Percentiles rank a stretch among this genome's conserved stretches.
phyloP scores from a whole-genome alignment of 2,329 filamentous ascomycete genomes.

The Ophiostoma montium region DNA sequence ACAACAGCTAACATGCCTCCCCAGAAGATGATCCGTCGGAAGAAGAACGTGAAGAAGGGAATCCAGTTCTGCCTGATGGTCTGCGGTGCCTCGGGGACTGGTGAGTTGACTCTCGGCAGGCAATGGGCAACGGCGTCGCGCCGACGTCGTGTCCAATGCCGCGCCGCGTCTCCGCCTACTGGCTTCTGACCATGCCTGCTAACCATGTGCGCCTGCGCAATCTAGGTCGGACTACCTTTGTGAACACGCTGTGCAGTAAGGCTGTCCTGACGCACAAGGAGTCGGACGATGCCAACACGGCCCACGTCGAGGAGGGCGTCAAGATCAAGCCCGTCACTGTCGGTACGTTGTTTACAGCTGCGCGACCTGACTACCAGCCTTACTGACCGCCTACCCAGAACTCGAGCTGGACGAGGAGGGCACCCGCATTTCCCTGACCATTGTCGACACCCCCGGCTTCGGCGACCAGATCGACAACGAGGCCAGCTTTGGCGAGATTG shows the following conservation, averaged over 20 bases:
- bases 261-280: constrained; percentile 84
- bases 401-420: constrained; percentile 96
- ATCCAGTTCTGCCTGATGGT: constrained; percentile 99
- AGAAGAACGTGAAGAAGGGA: constrained; percentile 99
- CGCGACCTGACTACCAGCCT: constrained; percentile 5
- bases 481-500: constrained; percentile 94
- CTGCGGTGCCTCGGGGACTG: constrained; percentile 95
- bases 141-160: neutral
- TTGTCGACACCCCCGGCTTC: constrained; percentile 96
- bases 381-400: constrained; percentile 38
- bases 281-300: constrained; percentile 73
- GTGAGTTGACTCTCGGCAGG: constrained; percentile 36
- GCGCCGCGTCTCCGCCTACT: neutral
- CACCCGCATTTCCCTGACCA: constrained; percentile 93
- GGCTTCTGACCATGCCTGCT: neutral
- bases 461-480: constrained; percentile 99
- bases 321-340: constrained; percentile 98
- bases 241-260: constrained; percentile 98
- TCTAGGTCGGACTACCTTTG: constrained; percentile 89
- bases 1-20: constrained; percentile 15
- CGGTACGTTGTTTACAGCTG: constrained; percentile 35
- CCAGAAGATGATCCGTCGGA: constrained; percentile 92
- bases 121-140: too few relatives aligned
- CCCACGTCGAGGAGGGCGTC: constrained; percentile 90
- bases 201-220: neutral